Evolutionary conservation across 176 grass and related monocot genomes (phyloP), one percentile per base, ranked within the genome.

Genomic region (Pontederia paniculata): DNA sequence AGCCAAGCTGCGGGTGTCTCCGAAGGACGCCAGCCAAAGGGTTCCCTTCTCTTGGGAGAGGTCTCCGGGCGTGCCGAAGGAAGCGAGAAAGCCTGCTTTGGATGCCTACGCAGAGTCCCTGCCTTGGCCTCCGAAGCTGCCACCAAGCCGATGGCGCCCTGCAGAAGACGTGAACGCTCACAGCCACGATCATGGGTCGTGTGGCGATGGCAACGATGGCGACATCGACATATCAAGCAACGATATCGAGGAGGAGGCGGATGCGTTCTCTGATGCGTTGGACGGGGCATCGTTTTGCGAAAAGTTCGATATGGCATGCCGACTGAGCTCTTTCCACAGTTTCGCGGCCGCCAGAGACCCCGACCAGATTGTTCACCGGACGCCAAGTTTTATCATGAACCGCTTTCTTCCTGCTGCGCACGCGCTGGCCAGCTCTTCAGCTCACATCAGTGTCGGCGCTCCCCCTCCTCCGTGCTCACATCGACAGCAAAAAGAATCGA

Each of bases 31-130:
- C 18, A 71, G 75, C 16, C 85, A 73, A 31, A 77, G 74, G 0
- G 82, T 95, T 14, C 89, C 89, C 1, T 95, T 95, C 67, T 95
- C 85, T 15, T 95, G 89, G 89, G 89, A 95, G 76, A 89, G 82
- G 74, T 95, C 89, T 2, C 89, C 89, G 0, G 85, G 89, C 17
- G 85, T 95, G 45, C 78, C 78, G 31, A 95, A 89, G 77, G 65
- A 45, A 45, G 12, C 20, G 47, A 25, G 46, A 45, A 45, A 25
- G 25, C 42, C 9, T 64, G 54, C 46, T 69, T 12, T 21, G 19
- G 52, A 22, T 8, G 9, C 8, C 63, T 14, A 42, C 65, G 67
- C 28, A 62, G 64, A 65, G 12, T 57, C 50, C 37, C 66, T 72
- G 55, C 69, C 59, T 58, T 58, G 52, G 19, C 81, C 76, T 17